Evolutionary conservation across 2,329 filamentous ascomycete genomes (phyloP), one percentile per base, ranked within the genome.

Genomic region (Paecilomyces sp.): DNA sequence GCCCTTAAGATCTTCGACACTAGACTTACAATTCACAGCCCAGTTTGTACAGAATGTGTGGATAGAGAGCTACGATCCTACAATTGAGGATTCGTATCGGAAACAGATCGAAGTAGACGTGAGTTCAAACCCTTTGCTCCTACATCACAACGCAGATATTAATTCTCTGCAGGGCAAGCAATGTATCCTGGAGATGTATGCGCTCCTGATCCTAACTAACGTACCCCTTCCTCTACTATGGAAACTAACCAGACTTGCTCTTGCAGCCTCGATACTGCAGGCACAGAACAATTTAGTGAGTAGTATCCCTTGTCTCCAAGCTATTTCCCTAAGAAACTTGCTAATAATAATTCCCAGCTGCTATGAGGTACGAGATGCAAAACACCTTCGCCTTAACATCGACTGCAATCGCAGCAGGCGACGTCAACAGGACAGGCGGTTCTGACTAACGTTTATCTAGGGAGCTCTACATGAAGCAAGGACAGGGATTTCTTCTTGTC

Each of bases 11-110:
- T 15, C 22, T 47, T 8, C 11, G 50, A 54, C 28, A 58, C 62
- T 59, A 57, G 52, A 60, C 63, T 65, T 28, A 67, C 56, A 41
- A 55, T 57, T 67, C 65, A 69, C 70, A 91, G 91, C 92, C 69
- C 91, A 96, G 81, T 96, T 95, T 70, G 91, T 96, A 57, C 91
- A 94, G 75, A 92, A 94, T 78, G 89, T 95, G 68, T 95, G 91
- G 90, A 93, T 96, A 72, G 91, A 96, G 75, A 90, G 88, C 74
- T 93, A 93, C 73, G 90, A 93, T 77, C 90, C 90, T 52, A 93
- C 90, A 63, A 93, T 93, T 74, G 90, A 93, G 76, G 90, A 93
- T 75, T 92, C 90, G 61, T 93, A 93, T 74, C 85, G 90, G 68
- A 93, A 93, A 79, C 89, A 92, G 75, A 89, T 92, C 62, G 90